Evolutionary conservation across 805 yeast genomes (phyloP).

Genomic region (Lachancea sp.): DNA sequence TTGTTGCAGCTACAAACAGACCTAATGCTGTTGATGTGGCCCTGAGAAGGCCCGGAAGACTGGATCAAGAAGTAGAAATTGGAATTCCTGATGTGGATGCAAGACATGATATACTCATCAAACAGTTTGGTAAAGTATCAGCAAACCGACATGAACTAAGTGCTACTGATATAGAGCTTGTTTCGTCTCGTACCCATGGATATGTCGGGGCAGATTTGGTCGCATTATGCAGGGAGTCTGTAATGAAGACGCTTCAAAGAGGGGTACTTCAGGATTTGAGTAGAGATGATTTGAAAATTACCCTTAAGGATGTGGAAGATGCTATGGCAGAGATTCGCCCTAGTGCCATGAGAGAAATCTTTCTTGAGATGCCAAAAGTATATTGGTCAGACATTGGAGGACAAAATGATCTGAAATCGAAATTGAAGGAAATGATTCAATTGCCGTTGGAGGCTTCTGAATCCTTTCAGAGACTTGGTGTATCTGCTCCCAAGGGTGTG

Average conservation of each 20-base stretch:
- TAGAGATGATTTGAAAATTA: constrained; percentile 41
- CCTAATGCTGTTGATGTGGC: constrained; percentile 67
- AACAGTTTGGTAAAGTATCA: constrained; percentile 48
- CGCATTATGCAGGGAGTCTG: constrained; percentile 83
- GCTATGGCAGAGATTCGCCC: constrained; percentile 83
- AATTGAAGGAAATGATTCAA: constrained; percentile 84
- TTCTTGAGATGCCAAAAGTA: constrained; percentile 89
- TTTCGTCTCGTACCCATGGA: constrained; percentile 85
- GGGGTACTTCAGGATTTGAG: constrained; percentile 36
- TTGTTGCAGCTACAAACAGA: constrained; percentile 68
- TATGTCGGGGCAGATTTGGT: constrained; percentile 95
- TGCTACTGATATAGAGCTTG: constrained; percentile 46
- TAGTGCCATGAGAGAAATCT: constrained; percentile 94
- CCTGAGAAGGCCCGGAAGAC: constrained; percentile 78
- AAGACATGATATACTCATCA: constrained; percentile 61
- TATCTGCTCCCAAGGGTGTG: constrained; percentile 88
- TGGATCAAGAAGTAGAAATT: constrained; percentile 83
- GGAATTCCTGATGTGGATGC: constrained; percentile 87
- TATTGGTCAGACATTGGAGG: constrained; percentile 96
- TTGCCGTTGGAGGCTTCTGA: constrained; percentile 80
- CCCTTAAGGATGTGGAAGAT: constrained; percentile 51
- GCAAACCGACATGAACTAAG: constrained; percentile 44
- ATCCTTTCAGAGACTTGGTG: constrained; percentile 70
- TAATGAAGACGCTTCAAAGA: constrained; percentile 70
- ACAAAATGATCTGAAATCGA: constrained; percentile 72